These are phyloP conservation scores for Crithidia expoeki DNA, from an alignment of 208 protist genomes.

Conservation along the genomic window DNA sequence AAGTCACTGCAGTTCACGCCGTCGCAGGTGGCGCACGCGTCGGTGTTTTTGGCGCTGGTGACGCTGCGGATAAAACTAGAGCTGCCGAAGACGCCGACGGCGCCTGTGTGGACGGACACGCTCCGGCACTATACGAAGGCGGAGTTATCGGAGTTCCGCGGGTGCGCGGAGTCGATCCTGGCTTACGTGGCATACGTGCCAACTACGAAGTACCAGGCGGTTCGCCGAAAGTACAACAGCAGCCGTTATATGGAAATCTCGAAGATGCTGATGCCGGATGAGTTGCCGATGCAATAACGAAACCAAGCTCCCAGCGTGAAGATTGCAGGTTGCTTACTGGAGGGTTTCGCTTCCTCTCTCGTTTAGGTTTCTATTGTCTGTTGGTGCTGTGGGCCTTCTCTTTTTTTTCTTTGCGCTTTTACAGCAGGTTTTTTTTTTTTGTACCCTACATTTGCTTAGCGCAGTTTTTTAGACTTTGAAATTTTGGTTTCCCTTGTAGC, in stretches of 20 bases:
- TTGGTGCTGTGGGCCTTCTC: no score
- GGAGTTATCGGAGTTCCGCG: constrained; percentile 63
- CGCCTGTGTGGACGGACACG: constrained; percentile 60
- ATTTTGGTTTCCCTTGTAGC: no score
- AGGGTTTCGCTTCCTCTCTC: no score
- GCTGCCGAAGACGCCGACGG: constrained; percentile 15
- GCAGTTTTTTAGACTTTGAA: no score
- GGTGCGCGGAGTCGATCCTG: constrained; percentile 82
- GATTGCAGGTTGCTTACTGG: no score
- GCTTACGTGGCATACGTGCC: constrained; percentile 79
- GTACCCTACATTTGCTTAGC: no score
- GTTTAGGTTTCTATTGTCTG: no score
- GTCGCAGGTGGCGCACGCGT: constrained; percentile 92
- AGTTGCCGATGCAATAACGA: constrained; percentile 47
- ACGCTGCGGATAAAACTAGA: constrained; percentile 63
- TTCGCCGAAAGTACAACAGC: constrained; percentile 89
- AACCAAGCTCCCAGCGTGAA: no score
- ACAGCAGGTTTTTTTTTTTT: no score
- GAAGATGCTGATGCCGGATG: constrained; percentile 68
- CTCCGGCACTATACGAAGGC: constrained; percentile 75
- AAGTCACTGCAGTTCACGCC: constrained; percentile 93
- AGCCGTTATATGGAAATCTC: constrained; percentile 77
- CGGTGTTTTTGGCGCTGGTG: constrained; percentile 89
- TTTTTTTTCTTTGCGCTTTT: no score
- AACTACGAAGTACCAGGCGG: constrained; percentile 86